Evolutionary conservation across 345 rosid genomes (phyloP).

Genomic region (Salix caprea): DNA sequence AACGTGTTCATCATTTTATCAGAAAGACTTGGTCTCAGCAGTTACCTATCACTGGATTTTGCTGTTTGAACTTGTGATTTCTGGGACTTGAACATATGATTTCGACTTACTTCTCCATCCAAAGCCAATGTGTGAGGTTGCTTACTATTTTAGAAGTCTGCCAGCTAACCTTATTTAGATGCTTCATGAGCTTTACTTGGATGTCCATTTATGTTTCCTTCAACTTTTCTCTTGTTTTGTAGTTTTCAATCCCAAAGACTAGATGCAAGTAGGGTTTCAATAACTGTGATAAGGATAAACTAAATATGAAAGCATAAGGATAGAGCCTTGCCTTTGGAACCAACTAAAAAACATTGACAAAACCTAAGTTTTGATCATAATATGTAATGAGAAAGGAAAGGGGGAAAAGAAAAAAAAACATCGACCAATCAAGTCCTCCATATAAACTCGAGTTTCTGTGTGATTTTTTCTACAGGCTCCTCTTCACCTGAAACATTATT

Average conservation of each 20-base stretch:
- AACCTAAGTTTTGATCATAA: too few relatives aligned
- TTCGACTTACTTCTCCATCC: background rate
- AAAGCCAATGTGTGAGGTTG: background rate
- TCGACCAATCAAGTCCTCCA: background rate
- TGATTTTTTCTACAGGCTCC: background rate
- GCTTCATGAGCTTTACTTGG: background rate
- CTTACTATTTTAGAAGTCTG: background rate
- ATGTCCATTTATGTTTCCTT: background rate
- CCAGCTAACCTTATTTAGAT: background rate
- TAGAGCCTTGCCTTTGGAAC: too few relatives aligned
- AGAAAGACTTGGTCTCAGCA: background rate
- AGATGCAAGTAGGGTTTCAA: too few relatives aligned
- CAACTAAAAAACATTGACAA: too few relatives aligned
- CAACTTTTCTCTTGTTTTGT: too few relatives aligned
- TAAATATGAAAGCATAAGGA: too few relatives aligned
- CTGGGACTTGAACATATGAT: background rate
- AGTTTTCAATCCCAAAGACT: too few relatives aligned
- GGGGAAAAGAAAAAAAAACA: too few relatives aligned
- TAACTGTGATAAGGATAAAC: too few relatives aligned
- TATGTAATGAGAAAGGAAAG: fast-evolving
- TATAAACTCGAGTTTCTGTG: background rate
- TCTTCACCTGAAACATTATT: background rate
- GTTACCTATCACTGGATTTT: background rate
- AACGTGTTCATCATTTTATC: background rate
- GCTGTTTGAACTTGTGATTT: background rate